phyloP scores from a whole-genome alignment of 2,329 filamentous ascomycete species.

The Pseudocercospora fijiensis region DNA sequence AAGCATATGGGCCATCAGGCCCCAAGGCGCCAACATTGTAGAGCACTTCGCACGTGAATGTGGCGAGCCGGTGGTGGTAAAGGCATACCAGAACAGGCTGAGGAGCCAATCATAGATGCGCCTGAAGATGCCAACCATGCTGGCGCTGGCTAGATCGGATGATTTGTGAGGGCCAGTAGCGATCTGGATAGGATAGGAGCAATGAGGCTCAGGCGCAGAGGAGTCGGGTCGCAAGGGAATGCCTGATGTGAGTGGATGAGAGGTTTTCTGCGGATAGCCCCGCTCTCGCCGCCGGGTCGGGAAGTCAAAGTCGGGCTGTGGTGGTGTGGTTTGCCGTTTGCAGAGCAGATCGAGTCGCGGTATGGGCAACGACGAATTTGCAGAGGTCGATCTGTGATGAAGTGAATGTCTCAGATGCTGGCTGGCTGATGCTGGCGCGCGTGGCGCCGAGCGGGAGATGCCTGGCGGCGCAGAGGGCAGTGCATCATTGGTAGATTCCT shows the following conservation, averaged over 20 bases:
- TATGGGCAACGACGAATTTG: not conserved
- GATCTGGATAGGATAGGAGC: slow-evolving; percentile 4
- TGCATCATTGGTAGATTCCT: too few species aligned
- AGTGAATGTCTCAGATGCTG: slow-evolving; percentile 5
- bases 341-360: not conserved
- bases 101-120: slow-evolving; percentile 98
- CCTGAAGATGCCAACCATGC: slow-evolving; percentile 88
- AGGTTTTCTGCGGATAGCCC: slow-evolving; percentile 10
- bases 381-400: not conserved
- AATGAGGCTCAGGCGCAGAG: slow-evolving; percentile 13
- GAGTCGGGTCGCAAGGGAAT: slow-evolving; percentile 9
- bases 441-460: slow-evolving; percentile 8
- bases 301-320: slow-evolving; percentile 1
- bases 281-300: slow-evolving; percentile 7
- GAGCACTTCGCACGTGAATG: not conserved
- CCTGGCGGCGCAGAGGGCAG: slow-evolving; percentile 3
- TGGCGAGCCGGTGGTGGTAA: not conserved
- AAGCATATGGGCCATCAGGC: slow-evolving; percentile 18
- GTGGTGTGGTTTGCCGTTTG: not conserved
- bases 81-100: slow-evolving; percentile 87
- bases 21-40: slow-evolving; percentile 21
- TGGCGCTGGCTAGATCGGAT: slow-evolving; percentile 21
- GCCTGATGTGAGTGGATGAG: slow-evolving; percentile 17
- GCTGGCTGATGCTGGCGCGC: slow-evolving; percentile 6
- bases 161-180: slow-evolving; percentile 10